Evolutionary conservation across 2,329 filamentous ascomycete species (phyloP).

Genomic region (Exophiala sp.): DNA sequence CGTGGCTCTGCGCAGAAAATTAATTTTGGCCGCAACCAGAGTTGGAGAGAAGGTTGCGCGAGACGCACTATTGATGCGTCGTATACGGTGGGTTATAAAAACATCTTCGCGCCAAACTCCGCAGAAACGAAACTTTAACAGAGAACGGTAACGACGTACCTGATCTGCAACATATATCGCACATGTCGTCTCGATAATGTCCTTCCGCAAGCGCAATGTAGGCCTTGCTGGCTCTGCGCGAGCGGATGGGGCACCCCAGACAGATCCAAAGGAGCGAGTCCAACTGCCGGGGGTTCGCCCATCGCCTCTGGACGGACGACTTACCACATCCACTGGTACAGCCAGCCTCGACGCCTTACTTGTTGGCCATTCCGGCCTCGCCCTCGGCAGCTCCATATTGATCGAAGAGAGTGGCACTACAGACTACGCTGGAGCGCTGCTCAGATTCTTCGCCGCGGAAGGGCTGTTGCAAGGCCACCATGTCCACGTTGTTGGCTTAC

Average conservation of each 20-base stretch:
- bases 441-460: constrained; percentile 88
- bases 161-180: too few species aligned
- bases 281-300: constrained; percentile 59
- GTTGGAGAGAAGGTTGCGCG: not conserved
- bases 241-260: constrained; percentile 29
- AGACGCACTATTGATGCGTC: too few species aligned
- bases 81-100: too few species aligned
- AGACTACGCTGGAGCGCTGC: constrained; percentile 77
- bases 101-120: too few species aligned
- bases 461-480: constrained; percentile 86
- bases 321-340: constrained; percentile 86
- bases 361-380: constrained; percentile 77
- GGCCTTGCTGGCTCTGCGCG: constrained; percentile 44
- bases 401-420: constrained; percentile 88
- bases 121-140: too few species aligned
- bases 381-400: constrained; percentile 72
- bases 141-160: too few species aligned
- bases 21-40: not conserved
- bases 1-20: not conserved
- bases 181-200: constrained; percentile 50
- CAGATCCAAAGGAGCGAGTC: constrained; percentile 26
- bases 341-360: constrained; percentile 76
- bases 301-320: constrained; percentile 79
- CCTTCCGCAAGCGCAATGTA: constrained; percentile 63
- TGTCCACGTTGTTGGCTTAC: constrained; percentile 76